These are phyloP conservation scores for Dipodascus albidus DNA, from an alignment of 805 yeast species.

Conservation along the genomic window DNA sequence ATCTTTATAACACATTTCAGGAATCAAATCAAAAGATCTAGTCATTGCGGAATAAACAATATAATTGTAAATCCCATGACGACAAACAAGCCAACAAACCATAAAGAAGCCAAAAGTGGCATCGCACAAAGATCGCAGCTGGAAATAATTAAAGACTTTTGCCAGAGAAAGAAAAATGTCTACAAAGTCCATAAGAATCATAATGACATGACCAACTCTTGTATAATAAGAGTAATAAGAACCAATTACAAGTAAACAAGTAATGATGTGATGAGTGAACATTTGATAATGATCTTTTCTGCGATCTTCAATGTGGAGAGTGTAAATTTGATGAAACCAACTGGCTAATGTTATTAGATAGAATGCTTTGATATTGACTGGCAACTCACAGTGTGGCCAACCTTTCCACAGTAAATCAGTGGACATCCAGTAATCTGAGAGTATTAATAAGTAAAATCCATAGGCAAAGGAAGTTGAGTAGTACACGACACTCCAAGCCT, in stretches of 20 bases:
- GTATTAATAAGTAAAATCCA: slow-evolving; percentile 47
- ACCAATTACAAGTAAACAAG: slow-evolving; percentile 54
- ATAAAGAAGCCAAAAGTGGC: slow-evolving; percentile 55
- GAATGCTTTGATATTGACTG: slow-evolving; percentile 46
- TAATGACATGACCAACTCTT: slow-evolving; percentile 66
- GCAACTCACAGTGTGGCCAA: slow-evolving; percentile 66
- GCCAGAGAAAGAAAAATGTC: slow-evolving; percentile 66
- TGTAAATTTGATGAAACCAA: slow-evolving; percentile 74
- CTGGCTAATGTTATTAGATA: slow-evolving; percentile 62
- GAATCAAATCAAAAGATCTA: slow-evolving; percentile 33
- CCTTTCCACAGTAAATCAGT: slow-evolving; percentile 46
- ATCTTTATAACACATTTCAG: slow-evolving; percentile 15
- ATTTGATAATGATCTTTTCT: slow-evolving; percentile 80
- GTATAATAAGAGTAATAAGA: slow-evolving; percentile 65
- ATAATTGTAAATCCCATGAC: slow-evolving; percentile 67
- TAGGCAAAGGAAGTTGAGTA: slow-evolving; percentile 41
- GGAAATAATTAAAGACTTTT: slow-evolving; percentile 66
- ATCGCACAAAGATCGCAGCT: slow-evolving; percentile 52
- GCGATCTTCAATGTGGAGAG: slow-evolving; percentile 62
- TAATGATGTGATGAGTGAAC: slow-evolving; percentile 82
- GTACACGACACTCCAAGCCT: slow-evolving; percentile 65
- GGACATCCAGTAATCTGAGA: slow-evolving; percentile 49
- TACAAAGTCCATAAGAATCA: slow-evolving; percentile 73
- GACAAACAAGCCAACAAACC: slow-evolving; percentile 52
- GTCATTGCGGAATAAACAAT: slow-evolving; percentile 47